Conservation (phyloP, 139 green algal species). For the Micractinium conductrix region DNA sequence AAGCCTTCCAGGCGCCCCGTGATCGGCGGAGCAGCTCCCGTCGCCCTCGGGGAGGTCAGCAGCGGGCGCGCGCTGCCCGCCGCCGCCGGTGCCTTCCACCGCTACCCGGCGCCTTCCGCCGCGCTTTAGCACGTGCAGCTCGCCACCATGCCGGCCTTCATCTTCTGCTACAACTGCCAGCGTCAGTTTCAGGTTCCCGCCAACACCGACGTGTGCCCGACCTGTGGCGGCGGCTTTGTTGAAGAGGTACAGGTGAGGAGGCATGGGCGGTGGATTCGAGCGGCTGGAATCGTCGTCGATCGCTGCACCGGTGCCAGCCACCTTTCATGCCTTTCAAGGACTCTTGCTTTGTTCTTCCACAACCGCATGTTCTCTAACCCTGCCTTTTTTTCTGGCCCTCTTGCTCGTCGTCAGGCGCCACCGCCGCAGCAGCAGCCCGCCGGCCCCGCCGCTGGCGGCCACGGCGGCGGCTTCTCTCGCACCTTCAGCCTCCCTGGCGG, state of each 20-base stretch:
- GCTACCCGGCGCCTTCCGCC: background rate
- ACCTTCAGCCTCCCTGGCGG: slow-evolving; percentile 11
- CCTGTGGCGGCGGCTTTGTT: slow-evolving; percentile 35
- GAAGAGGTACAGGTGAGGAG: background rate
- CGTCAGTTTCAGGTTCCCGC: background rate
- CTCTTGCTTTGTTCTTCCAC: too few species aligned
- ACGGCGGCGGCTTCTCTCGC: background rate
- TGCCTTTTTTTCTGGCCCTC: background rate
- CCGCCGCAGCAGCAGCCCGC: background rate
- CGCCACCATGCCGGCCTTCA: slow-evolving; percentile 13
- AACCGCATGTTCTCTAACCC: background rate
- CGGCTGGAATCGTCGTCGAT: too few species aligned
- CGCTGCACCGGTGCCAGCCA: too few species aligned
- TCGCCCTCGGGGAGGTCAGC: too few species aligned
- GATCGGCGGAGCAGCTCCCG: too few species aligned
- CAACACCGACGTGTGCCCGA: background rate
- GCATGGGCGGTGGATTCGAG: background rate
- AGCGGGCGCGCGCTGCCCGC: too few species aligned
- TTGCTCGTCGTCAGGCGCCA: background rate
- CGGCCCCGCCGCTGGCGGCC: background rate
- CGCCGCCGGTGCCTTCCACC: too few species aligned
- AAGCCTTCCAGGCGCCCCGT: too few species aligned
- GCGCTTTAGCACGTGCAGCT: background rate
- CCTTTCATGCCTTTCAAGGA: too few species aligned
- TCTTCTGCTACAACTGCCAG: slow-evolving; percentile 37